These are phyloP conservation scores for Apiospora phragmitis DNA, from an alignment of 2,329 filamentous ascomycete species.

Conservation along the genomic window DNA sequence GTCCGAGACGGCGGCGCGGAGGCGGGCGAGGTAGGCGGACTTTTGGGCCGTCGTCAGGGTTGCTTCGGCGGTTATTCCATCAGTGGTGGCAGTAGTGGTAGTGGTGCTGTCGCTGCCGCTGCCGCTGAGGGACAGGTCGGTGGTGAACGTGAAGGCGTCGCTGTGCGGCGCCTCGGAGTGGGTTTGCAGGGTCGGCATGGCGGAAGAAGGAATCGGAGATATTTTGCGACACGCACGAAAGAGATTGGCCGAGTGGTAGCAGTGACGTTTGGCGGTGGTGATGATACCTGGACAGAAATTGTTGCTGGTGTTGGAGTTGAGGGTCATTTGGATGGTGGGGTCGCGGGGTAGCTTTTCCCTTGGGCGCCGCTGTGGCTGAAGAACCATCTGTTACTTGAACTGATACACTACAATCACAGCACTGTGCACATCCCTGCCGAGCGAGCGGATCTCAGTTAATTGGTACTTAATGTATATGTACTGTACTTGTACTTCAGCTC, in stretches of 20 bases:
- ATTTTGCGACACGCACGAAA: too few species aligned
- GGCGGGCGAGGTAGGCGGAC: constrained; percentile 57
- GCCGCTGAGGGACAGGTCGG: not conserved
- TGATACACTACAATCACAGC: too few species aligned
- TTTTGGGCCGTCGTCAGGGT: constrained; percentile 39
- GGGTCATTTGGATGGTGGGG: not conserved
- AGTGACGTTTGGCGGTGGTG: not conserved
- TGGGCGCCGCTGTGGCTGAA: not conserved
- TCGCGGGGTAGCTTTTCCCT: constrained; percentile 1
- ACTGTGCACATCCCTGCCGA: too few species aligned
- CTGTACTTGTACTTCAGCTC: too few species aligned
- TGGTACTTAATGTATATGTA: too few species aligned
- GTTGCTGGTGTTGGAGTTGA: not conserved
- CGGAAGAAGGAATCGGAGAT: too few species aligned
- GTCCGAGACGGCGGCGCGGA: constrained; percentile 56
- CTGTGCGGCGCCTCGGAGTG: not conserved
- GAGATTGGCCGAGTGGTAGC: not conserved
- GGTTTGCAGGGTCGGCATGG: not conserved
- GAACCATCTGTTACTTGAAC: too few species aligned
- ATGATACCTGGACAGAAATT: not conserved
- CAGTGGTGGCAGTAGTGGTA: too few species aligned
- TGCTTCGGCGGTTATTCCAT: too few species aligned
- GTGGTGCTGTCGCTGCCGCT: too few species aligned
- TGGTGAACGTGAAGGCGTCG: not conserved
- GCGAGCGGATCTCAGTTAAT: too few species aligned